These are phyloP conservation scores for Coccomyxa sp. DNA, from an alignment of 139 green algal genomes.

Conservation along the genomic window DNA sequence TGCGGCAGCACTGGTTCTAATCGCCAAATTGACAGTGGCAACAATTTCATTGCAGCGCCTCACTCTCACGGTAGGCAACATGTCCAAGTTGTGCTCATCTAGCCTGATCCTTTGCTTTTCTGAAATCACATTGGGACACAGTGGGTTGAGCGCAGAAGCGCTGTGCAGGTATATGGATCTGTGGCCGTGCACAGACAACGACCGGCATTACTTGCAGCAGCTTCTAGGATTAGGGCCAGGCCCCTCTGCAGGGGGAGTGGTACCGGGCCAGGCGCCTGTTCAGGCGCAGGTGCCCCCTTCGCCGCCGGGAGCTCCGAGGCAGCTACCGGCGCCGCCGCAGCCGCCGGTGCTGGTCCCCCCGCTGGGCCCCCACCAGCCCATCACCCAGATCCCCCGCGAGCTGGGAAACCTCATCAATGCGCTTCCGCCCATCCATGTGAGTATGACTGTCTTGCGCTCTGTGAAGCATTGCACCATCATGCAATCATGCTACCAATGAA, in stretches of 20 bases:
- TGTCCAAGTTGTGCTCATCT: no score
- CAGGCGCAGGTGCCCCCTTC: neutral
- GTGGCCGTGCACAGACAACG: slow-evolving; percentile 21
- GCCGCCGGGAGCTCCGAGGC: neutral
- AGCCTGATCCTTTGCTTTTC: no score
- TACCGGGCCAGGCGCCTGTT: neutral
- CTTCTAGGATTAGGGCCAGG: slow-evolving; percentile 21
- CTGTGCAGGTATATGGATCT: slow-evolving; percentile 37
- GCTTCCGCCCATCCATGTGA: slow-evolving; percentile 34
- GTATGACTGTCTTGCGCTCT: neutral
- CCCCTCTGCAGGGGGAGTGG: no score
- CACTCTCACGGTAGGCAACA: no score
- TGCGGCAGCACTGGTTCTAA: neutral
- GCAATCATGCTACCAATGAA: neutral
- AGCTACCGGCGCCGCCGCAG: neutral
- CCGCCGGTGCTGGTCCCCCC: neutral
- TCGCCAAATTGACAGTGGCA: no score
- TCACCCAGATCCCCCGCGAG: slow-evolving; percentile 41
- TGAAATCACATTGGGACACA: no score
- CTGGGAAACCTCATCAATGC: slow-evolving; percentile 45
- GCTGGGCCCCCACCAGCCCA: neutral
- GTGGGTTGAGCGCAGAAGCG: no score
- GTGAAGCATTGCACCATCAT: neutral
- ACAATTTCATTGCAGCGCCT: no score
- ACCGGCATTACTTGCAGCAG: slow-evolving; percentile 33